Evolutionary conservation across 2,329 filamentous ascomycete species (phyloP).

Genomic region (Verticillium klebahnii): DNA sequence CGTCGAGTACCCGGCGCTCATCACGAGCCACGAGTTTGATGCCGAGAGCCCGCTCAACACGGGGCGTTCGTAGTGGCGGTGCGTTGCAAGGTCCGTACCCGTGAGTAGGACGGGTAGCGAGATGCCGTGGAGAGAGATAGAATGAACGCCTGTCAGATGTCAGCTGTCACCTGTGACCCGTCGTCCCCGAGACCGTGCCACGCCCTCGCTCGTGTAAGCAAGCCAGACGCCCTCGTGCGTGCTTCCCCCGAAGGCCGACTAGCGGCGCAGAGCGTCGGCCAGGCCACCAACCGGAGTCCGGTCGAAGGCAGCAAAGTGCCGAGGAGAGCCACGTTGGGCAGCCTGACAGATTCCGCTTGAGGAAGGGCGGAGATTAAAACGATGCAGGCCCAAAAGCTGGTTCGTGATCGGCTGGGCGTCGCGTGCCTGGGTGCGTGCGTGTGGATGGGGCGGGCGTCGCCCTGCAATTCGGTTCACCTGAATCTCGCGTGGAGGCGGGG

Average conservation of each 20-base stretch:
- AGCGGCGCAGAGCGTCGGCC: neutral
- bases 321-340: neutral
- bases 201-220: no score
- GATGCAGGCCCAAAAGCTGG: neutral
- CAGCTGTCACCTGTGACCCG: neutral
- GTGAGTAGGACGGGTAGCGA: neutral
- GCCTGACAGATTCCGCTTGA: neutral
- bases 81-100: no score
- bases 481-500: neutral
- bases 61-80: slow-evolving; percentile 28
- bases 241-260: neutral
- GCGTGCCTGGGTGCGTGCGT: neutral
- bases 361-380: neutral
- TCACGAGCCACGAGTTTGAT: slow-evolving; percentile 55
- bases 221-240: neutral
- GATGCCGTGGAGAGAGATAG: neutral
- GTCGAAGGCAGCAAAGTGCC: neutral
- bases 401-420: neutral
- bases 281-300: neutral
- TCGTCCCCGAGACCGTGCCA: no score
- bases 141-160: neutral
- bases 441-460: neutral
- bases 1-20: slow-evolving; percentile 49
- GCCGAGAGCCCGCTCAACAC: slow-evolving; percentile 57
- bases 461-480: neutral